Evolutionary conservation across 257 asterid species (phyloP), one percentile per base, ranked within the genome.

Genomic region (Cinchona pubescens): DNA sequence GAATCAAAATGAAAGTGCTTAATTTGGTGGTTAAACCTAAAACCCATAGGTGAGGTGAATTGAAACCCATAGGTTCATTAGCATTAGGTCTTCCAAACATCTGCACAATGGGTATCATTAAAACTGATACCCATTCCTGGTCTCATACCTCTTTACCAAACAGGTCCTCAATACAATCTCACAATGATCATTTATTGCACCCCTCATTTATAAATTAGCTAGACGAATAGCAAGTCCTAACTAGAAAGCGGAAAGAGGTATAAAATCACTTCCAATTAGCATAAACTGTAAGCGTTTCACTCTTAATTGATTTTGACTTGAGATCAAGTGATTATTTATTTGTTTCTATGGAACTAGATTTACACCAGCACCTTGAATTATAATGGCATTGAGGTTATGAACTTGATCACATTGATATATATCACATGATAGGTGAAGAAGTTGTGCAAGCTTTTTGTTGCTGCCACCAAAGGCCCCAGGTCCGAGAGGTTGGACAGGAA

Each of bases 361-460:
- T 46, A 30, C 35, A 14, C 21, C 71, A 61, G 81, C 62, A 12
- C 40, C 51, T 37, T 55, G 38, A 25, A 69, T 53, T 69, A 5
- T 25, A 48, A 21, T 56, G 38, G 45, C 30, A 34, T 45, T 48
- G 19, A 40, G 42, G 23, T 18, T 38, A 53, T 30, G 42, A 61
- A 51, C 51, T 49, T 53, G 40, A 71, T 72, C 73, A 35, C 72
- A 72, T 76, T 38, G n/a, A n/a, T n/a, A 59, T 67, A 23, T 78
- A 53, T 79, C 49, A 69, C 70, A 62, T 74, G 70, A 77, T 76
- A 90, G 98, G 97, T 92, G 74, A 90, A 83, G 83, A 83, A 87
- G 35, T 81, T 92, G 83, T 89, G 98, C 73, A 83, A 85, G 79
- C 85, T 92, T 79, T 92, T 94, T 74, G 43, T 61, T 29, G 58